These are phyloP conservation scores for Brassica rapa DNA, from an alignment of 345 rosid species.

Conservation along the genomic window DNA sequence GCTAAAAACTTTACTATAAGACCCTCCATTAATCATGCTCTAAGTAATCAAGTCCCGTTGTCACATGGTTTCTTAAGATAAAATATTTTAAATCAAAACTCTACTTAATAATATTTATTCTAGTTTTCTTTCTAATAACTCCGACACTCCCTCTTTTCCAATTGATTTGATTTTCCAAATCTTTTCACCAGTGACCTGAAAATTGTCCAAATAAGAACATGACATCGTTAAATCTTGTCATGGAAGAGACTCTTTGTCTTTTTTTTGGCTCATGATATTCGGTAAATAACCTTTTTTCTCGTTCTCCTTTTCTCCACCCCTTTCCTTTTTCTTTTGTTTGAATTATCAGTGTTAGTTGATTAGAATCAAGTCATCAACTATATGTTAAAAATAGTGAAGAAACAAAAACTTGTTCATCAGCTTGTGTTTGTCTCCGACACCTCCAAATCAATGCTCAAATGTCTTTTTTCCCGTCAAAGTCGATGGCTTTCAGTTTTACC, in stretches of 20 bases:
- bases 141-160: neutral
- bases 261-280: slow-evolving; percentile 1
- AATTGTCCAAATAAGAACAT: slow-evolving; percentile 25
- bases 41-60: no score
- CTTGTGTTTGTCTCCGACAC: slow-evolving; percentile 35
- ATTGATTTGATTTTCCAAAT: neutral
- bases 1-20: no score
- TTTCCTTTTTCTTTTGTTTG: slow-evolving; percentile 2
- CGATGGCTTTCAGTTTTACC: neutral
- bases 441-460: slow-evolving; percentile 20
- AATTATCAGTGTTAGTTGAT: neutral
- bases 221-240: slow-evolving; percentile 38
- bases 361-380: neutral
- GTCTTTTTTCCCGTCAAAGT: slow-evolving; percentile 15
- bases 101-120: no score
- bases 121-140: no score
- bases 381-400: neutral
- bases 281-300: neutral
- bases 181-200: slow-evolving; percentile 14
- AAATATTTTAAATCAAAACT: no score
- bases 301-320: neutral
- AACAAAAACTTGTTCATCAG: neutral
- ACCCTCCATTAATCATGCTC: no score
- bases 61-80: no score
- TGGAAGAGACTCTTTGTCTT: slow-evolving; percentile 27